Evolutionary conservation across 176 grass and related monocot species (phyloP).

Genomic region (Rhynchospora breviuscula): DNA sequence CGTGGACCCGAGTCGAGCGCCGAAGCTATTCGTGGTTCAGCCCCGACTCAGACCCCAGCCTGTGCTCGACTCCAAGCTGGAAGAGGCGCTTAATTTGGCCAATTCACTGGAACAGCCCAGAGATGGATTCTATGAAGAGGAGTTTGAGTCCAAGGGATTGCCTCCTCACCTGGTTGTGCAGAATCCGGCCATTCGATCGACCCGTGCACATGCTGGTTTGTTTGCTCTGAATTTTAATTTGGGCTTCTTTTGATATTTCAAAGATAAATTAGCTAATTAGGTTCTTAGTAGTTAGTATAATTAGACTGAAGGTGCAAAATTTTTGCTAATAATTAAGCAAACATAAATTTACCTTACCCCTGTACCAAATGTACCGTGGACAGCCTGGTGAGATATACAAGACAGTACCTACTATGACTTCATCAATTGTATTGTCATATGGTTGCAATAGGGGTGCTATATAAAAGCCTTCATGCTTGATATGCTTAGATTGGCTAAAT

Average conservation of each 20-base stretch:
- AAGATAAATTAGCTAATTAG: no score
- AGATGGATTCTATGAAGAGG: constrained; percentile 58
- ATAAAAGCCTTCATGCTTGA: not conserved
- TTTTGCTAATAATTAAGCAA: not conserved
- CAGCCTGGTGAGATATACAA: not conserved
- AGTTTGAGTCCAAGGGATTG: constrained; percentile 33
- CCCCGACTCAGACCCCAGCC: constrained; percentile 65
- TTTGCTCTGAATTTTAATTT: not conserved
- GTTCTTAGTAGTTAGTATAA: not conserved
- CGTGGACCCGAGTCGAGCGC: constrained; percentile 51
- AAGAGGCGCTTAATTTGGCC: constrained; percentile 86
- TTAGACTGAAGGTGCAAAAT: not conserved
- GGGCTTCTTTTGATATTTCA: not conserved
- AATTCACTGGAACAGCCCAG: constrained; percentile 85
- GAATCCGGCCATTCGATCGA: constrained; percentile 61
- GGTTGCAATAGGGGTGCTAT: not conserved
- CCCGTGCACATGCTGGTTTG: constrained; percentile 50
- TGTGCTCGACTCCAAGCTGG: constrained; percentile 71
- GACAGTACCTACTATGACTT: not conserved
- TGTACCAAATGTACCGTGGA: not conserved
- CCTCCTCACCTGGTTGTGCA: constrained; percentile 75
- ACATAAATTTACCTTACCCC: not conserved
- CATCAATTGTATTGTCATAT: not conserved
- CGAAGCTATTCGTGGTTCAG: constrained; percentile 78
- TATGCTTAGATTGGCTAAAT: not conserved